phyloP scores from a whole-genome alignment of 1,139 yeast species.

The Suhomyces guaymorum region DNA sequence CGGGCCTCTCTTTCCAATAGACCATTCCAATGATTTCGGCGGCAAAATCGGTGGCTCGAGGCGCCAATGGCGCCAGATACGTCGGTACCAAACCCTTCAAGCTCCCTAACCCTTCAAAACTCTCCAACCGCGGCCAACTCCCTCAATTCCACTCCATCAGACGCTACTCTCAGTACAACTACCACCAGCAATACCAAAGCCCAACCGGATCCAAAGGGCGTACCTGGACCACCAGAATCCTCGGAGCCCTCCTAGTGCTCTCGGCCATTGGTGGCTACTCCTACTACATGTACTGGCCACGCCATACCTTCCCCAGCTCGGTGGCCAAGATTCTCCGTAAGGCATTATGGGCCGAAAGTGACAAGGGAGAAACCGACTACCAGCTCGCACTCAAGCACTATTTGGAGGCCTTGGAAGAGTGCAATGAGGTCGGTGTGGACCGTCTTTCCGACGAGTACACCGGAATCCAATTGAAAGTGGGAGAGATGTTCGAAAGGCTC shows the following conservation, averaged over 20 bases:
- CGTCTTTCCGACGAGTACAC: slow-evolving; percentile 71
- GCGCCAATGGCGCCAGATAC: too few relatives aligned
- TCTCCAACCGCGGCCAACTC: neutral
- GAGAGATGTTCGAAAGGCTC: slow-evolving; percentile 79
- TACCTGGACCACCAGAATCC: slow-evolving; percentile 21
- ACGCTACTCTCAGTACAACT: slow-evolving; percentile 16
- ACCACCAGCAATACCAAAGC: slow-evolving; percentile 21
- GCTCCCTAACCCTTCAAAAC: neutral
- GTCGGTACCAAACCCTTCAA: neutral
- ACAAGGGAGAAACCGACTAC: slow-evolving; percentile 60
- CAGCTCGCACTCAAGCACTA: slow-evolving; percentile 69
- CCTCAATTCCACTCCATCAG: slow-evolving; percentile 1
- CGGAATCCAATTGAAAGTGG: slow-evolving; percentile 81
- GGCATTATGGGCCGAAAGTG: slow-evolving; percentile 84
- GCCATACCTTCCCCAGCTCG: slow-evolving; percentile 48
- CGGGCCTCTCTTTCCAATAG: too few relatives aligned
- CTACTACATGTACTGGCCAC: slow-evolving; percentile 64
- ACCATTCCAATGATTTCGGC: too few relatives aligned
- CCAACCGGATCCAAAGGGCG: slow-evolving; percentile 13
- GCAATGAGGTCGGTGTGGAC: slow-evolving; percentile 48
- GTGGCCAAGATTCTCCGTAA: slow-evolving; percentile 72
- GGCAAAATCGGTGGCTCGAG: too few relatives aligned
- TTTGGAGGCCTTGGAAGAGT: slow-evolving; percentile 46
- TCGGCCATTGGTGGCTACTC: slow-evolving; percentile 35
- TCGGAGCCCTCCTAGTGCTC: slow-evolving; percentile 28